Percentiles rank a stretch among this genome's conserved stretches.
Conservation (phyloP, 108 stramenopile genomes). For the Skeletonema costatum region DNA sequence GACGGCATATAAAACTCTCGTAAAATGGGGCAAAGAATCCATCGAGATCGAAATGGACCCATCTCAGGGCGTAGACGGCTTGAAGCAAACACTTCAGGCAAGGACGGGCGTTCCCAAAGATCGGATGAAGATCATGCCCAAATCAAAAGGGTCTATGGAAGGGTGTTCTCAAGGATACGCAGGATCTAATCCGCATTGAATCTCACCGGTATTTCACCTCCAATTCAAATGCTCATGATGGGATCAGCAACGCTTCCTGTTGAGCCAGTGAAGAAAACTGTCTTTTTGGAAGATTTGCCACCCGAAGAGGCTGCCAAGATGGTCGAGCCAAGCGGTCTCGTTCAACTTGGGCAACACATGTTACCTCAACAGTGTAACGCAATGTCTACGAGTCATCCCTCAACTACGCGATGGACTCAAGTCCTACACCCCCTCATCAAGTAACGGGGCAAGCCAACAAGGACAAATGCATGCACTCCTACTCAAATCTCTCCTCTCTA, state of each 20-base stretch:
- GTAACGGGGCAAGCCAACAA: conserved; percentile 34
- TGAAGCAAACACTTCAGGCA: conserved; percentile 84
- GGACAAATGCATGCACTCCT: conserved; percentile 44
- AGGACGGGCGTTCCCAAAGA: conserved; percentile 93
- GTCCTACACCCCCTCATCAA: conserved; percentile 37
- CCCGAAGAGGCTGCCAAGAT: conserved; percentile 90
- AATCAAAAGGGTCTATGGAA: conserved; percentile 86
- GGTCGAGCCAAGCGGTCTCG: conserved; percentile 91
- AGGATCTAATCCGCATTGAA: conserved; percentile 70
- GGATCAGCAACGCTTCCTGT: conserved; percentile 92
- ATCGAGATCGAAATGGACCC: conserved; percentile 68
- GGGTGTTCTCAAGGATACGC: conserved; percentile 94
- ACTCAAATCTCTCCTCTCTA: conserved; percentile 59
- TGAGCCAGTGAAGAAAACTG: conserved; percentile 79
- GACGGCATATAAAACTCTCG: conserved; percentile 29
- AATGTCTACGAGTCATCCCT: conserved; percentile 90
- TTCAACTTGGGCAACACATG: conserved; percentile 99
- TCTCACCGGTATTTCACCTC: conserved; percentile 51
- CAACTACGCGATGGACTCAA: conserved; percentile 83
- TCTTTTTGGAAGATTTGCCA: conserved; percentile 97
- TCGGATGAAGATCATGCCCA: conserved; percentile 98
- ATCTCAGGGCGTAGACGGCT: conserved; percentile 72
- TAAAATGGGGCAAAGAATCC: conserved; percentile 97
- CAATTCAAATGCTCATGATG: conserved; percentile 92
- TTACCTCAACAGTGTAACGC: conserved; percentile 97